These are phyloP conservation scores for Teunomyces funiuensis DNA, from an alignment of 805 yeast species.

Conservation along the genomic window DNA sequence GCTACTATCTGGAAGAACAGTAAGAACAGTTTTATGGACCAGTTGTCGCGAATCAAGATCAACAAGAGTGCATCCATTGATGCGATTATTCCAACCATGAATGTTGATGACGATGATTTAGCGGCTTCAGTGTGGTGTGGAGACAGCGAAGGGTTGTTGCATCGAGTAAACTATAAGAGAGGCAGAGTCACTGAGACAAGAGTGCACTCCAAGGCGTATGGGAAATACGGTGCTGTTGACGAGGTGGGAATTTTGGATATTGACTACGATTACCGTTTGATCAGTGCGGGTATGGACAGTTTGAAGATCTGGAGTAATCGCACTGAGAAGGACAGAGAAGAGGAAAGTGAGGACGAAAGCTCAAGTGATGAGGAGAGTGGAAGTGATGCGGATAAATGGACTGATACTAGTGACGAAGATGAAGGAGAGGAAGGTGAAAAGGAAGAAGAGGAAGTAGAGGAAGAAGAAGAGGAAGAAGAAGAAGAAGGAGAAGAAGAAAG, in stretches of 20 bases:
- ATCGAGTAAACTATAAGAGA: constrained; percentile 60
- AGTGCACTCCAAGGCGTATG: constrained; percentile 52
- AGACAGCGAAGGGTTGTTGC: constrained; percentile 70
- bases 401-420: constrained; percentile 22
- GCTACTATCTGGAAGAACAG: constrained; percentile 82
- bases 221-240: constrained; percentile 48
- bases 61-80: constrained; percentile 73
- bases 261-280: constrained; percentile 76
- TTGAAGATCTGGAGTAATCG: constrained; percentile 70
- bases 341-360: constrained; percentile 11
- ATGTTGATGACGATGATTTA: constrained; percentile 46
- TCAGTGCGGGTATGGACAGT: constrained; percentile 81
- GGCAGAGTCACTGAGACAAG: constrained; percentile 67
- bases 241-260: constrained; percentile 77
- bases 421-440: constrained; percentile 11
- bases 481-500: neutral
- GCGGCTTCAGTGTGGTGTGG: constrained; percentile 70
- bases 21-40: constrained; percentile 71
- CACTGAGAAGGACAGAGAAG: constrained; percentile 19
- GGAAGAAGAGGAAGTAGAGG: constrained; percentile 10
- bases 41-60: constrained; percentile 71
- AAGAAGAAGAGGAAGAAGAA: constrained; percentile 2
- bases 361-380: constrained; percentile 22
- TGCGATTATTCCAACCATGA: constrained; percentile 58
- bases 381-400: too few species aligned